Conservation (phyloP, 2,329 filamentous ascomycete species). For the Penicillium glabrum region DNA sequence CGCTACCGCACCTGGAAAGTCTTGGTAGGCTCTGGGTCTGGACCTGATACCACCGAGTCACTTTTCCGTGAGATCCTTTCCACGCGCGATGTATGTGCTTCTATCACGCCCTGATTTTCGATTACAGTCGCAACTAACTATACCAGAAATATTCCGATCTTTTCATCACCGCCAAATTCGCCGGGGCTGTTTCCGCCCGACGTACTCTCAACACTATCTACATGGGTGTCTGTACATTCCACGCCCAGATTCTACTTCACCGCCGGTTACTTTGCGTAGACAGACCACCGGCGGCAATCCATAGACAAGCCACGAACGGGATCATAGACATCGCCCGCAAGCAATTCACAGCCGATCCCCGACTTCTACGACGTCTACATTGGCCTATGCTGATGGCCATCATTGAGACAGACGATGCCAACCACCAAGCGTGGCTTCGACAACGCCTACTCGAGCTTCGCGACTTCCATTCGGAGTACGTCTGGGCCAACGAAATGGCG, state of each 20-base stretch:
- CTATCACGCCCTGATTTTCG: background rate
- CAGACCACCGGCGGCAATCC: slow-evolving; percentile 18
- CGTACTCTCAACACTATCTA: slow-evolving; percentile 38
- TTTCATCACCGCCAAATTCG: slow-evolving; percentile 35
- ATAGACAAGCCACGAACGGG: slow-evolving; percentile 28
- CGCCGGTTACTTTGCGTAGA: slow-evolving; percentile 30
- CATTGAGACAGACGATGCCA: slow-evolving; percentile 31
- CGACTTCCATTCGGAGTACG: slow-evolving; percentile 29
- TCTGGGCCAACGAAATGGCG: slow-evolving; percentile 30
- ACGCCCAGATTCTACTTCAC: slow-evolving; percentile 34
- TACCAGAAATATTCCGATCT: slow-evolving; percentile 36
- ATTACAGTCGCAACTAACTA: background rate
- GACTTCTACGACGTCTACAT: slow-evolving; percentile 31
- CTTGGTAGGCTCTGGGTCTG: slow-evolving; percentile 21
- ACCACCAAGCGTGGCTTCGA: slow-evolving; percentile 32
- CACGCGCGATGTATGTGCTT: slow-evolving; percentile 23
- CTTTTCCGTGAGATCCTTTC: slow-evolving; percentile 26
- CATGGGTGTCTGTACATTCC: slow-evolving; percentile 35
- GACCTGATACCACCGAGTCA: slow-evolving; percentile 17
- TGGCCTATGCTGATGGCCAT: slow-evolving; percentile 36
- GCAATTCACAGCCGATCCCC: slow-evolving; percentile 31
- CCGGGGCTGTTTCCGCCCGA: slow-evolving; percentile 27
- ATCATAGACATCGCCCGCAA: slow-evolving; percentile 36
- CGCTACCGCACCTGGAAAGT: slow-evolving; percentile 32
- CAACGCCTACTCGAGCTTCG: slow-evolving; percentile 31